Percentiles rank a stretch among this genome's conserved stretches.
Evolutionary conservation across 192 early-diverging fungal genomes (phyloP).

Genomic region (Rhizoclosmatium globosum): DNA sequence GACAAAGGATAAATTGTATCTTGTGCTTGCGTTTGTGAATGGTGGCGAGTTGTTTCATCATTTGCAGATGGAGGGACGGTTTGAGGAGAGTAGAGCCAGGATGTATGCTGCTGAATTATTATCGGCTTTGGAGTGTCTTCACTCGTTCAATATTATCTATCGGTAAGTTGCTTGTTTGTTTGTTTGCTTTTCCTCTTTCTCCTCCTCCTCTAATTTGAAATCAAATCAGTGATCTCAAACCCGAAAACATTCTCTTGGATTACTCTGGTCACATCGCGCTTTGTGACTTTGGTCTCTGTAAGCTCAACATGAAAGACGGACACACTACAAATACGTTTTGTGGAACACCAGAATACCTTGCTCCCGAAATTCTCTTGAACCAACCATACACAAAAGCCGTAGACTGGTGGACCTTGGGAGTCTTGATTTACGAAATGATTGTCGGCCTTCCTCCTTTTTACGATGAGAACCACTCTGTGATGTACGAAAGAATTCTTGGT

Average conservation of each 20-base stretch:
- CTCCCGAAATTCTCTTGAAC: conserved; percentile 90
- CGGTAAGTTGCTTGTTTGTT: conserved; percentile 45
- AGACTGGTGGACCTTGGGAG: conserved; percentile 96
- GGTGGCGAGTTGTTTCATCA: conserved; percentile 63
- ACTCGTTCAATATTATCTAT: conserved; percentile 88
- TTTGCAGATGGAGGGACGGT: conserved; percentile 52
- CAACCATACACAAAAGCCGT: conserved; percentile 84
- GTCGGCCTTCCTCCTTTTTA: conserved; percentile 90
- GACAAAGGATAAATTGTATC: conserved; percentile 85
- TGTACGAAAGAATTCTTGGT: conserved; percentile 91
- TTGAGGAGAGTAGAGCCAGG: conserved; percentile 71
- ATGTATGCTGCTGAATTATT: conserved; percentile 93
- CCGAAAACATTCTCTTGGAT: conserved; percentile 92
- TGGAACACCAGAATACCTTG: conserved; percentile 95
- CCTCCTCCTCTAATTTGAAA: conserved; percentile 26
- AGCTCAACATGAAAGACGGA: conserved; percentile 92
- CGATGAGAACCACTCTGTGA: conserved; percentile 83
- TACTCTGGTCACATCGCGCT: conserved; percentile 93
- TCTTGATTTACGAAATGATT: conserved; percentile 91
- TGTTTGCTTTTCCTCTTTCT: not conserved
- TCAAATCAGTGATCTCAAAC: conserved; percentile 76
- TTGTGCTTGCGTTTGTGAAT: conserved; percentile 92
- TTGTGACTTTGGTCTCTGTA: conserved; percentile 83
- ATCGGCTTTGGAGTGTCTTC: conserved; percentile 89
- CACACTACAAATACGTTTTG: conserved; percentile 63